phyloP scores from a whole-genome alignment of 192 early-diverging fungal genomes.

The Pecoramyces ruminantium region DNA sequence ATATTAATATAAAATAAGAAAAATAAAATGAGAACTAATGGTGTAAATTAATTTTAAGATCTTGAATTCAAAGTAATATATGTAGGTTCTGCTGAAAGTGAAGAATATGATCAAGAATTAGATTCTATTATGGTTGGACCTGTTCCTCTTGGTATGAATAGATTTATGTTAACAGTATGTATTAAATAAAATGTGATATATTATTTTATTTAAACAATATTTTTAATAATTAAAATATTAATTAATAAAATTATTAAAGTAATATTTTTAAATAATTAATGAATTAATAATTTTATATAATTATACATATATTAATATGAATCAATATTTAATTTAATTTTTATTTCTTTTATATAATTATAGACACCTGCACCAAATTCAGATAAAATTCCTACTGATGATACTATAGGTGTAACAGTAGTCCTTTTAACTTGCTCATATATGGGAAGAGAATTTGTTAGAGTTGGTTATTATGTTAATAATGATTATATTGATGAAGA shows the following conservation, averaged over 20 bases:
- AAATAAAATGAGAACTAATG: no score
- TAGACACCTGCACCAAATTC: conserved; percentile 39
- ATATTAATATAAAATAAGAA: no score
- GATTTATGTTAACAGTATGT: conserved; percentile 76
- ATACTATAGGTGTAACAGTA: conserved; percentile 78
- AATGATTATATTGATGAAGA: conserved; percentile 81
- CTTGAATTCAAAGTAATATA: conserved; percentile 96
- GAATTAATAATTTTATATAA: no score
- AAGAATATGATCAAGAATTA: conserved; percentile 75
- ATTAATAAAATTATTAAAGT: no score
- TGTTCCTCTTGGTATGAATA: conserved; percentile 83
- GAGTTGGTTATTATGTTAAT: conserved; percentile 96
- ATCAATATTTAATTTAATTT: no score
- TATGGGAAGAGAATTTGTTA: conserved; percentile 78
- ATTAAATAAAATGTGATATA: no score
- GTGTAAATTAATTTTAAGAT: no score
- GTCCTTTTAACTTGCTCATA: conserved; percentile 82
- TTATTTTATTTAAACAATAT: no score
- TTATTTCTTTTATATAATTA: no score
- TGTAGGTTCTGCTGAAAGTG: conserved; percentile 74
- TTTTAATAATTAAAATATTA: no score
- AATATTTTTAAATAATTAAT: neutral
- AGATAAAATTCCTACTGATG: conserved; percentile 55
- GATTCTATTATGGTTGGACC: conserved; percentile 93
- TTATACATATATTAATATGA: no score